Evolutionary conservation across 352 stramenopile species (phyloP).

Genomic region (Phytopythium litorale): DNA sequence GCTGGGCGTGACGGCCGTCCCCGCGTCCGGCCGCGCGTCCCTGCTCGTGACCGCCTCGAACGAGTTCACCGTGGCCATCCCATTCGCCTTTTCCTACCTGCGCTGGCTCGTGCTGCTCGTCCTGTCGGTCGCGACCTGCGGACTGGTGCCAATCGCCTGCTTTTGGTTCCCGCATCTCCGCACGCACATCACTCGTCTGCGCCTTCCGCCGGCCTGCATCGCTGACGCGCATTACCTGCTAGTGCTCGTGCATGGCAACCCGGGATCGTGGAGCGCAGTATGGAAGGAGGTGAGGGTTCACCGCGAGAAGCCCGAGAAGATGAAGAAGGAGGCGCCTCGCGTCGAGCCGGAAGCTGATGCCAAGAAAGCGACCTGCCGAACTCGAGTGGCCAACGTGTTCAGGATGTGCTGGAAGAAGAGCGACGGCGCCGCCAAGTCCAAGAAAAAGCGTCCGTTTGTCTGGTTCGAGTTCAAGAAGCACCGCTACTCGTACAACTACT

Average conservation of each 20-base stretch:
- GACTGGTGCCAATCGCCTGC: slow-evolving; percentile 31
- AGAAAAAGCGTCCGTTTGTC: slow-evolving; percentile 12
- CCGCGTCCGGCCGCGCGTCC: slow-evolving; percentile 12
- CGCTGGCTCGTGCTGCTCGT: slow-evolving; percentile 30
- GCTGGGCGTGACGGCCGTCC: slow-evolving; percentile 1
- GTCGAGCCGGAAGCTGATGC: background rate
- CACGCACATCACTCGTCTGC: slow-evolving; percentile 42
- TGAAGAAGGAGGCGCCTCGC: background rate
- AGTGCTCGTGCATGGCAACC: slow-evolving; percentile 32
- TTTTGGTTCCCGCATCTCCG: slow-evolving; percentile 71
- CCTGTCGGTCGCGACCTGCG: slow-evolving; percentile 25
- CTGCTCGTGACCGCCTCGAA: slow-evolving; percentile 42
- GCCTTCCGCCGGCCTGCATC: slow-evolving; percentile 19
- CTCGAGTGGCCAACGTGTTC: background rate
- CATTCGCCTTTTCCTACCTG: slow-evolving; percentile 39
- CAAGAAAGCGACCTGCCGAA: background rate
- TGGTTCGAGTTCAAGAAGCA: slow-evolving; percentile 76
- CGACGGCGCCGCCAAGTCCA: background rate
- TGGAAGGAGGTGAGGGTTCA: slow-evolving; percentile 7
- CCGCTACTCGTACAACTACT: slow-evolving; percentile 53
- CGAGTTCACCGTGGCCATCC: slow-evolving; percentile 36
- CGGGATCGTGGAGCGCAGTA: slow-evolving; percentile 6
- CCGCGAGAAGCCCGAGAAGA: background rate
- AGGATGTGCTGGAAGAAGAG: background rate
- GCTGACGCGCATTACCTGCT: slow-evolving; percentile 48